These are phyloP conservation scores for Umbelopsis isabellina DNA, from an alignment of 192 early-diverging fungal genomes.

Conservation along the genomic window DNA sequence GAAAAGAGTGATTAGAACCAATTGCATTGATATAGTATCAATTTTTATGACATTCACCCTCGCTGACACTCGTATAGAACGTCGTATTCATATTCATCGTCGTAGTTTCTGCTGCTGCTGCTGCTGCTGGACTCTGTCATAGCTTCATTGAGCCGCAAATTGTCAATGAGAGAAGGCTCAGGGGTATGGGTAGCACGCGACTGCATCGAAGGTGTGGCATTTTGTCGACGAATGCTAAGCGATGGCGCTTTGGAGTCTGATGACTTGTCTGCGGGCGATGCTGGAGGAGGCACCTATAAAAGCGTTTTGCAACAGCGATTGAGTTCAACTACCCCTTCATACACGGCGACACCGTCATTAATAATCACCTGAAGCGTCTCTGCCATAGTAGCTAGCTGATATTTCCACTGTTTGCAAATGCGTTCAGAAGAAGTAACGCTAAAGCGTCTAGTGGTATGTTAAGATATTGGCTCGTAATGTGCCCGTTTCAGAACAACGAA, in stretches of 20 bases:
- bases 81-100: slow-evolving; percentile 42
- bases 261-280: background rate
- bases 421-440: too few relatives aligned
- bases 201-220: background rate
- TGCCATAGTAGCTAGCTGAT: too few relatives aligned
- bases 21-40: background rate
- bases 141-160: slow-evolving; percentile 1
- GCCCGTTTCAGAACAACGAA: too few relatives aligned
- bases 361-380: too few relatives aligned
- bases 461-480: too few relatives aligned
- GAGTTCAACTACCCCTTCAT: too few relatives aligned
- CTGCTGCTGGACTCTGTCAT: background rate
- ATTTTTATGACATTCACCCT: slow-evolving; percentile 32
- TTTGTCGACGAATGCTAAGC: background rate
- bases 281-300: too few relatives aligned
- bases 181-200: background rate
- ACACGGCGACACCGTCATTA: too few relatives aligned
- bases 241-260: background rate
- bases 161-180: slow-evolving; percentile 9
- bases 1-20: background rate
- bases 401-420: too few relatives aligned
- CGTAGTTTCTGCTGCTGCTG: background rate
- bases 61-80: slow-evolving; percentile 47
- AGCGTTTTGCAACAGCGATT: too few relatives aligned
- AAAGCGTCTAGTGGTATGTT: too few relatives aligned